Base-by-base conservation (phyloP, 169 alveolate species). In the Plasmodium cynomolgi region DNA sequence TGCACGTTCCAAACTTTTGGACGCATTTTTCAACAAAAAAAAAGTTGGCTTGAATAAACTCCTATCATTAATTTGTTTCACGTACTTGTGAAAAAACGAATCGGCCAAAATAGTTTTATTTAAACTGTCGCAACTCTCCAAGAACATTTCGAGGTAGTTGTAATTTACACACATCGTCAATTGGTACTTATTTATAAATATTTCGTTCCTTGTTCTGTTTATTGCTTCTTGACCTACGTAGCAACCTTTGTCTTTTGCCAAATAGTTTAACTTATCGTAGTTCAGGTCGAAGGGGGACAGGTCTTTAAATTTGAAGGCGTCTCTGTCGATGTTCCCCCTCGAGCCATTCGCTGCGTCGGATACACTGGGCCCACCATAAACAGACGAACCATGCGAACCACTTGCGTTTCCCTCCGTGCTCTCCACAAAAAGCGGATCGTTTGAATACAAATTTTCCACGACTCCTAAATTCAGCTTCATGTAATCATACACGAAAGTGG, bases 191-290 rank as follows among this genome's bases (percentile, higher is more conserved):
- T 93, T 95, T 75, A 93, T 86, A 84, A 96, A 86, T 41, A 93
- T 94, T 37, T 94, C 92, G 72, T 95, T 96, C 33, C 93, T 31
- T 2, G 93, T 82, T 44, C 97, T 94, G 80, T 96, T 96, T 88
- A 96, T 93, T 20, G 94, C 95, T 73, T 96, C 97, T 72, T 96
- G 97, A 68, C 97, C 97, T 20, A 95, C 96, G 72, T 95, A 96
- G 41, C 97, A 96, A 0, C 97, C 97, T 84, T 96, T 96, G 84
- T 95, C 95, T 31, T 85, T 62, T 6, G 96, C 33, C 50, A 96
- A 56, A 91, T 93, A 95, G 41, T 93, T 93, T 41, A 92, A 33
- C 62, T 84, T 94, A 73, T 95, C 95, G 81, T 95, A 82, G 39
- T 81, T 92, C 86, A 96, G 44, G 47, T 96, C 97, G 54, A 93